Conservation (phyloP, 2,329 filamentous ascomycete genomes). For the Colletotrichum lindemuthianum region DNA sequence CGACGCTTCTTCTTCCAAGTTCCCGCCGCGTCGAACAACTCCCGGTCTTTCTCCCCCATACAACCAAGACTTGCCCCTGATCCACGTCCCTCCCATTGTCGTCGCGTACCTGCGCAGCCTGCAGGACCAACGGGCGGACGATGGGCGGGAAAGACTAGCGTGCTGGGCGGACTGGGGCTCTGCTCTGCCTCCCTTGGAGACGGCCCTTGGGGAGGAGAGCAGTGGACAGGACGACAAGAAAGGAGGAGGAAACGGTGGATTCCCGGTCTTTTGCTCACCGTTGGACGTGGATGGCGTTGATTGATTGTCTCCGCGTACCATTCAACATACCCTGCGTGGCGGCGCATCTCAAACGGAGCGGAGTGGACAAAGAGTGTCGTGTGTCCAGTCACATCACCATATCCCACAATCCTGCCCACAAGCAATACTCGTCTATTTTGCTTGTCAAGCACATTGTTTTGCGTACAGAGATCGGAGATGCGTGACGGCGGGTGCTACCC, state of each 20-base stretch:
- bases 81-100: not conserved
- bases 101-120: slow-evolving; percentile 17
- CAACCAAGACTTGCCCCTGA: slow-evolving; percentile 3
- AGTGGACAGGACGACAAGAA: not conserved
- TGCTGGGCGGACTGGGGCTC: slow-evolving; percentile 24
- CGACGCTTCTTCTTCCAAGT: no score
- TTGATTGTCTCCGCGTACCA: slow-evolving; percentile 8
- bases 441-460: no score
- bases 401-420: no score
- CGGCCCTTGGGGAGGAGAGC: not conserved
- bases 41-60: not conserved
- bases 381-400: not conserved
- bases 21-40: not conserved
- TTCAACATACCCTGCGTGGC: slow-evolving; percentile 17
- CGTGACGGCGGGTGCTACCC: no score
- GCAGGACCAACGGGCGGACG: slow-evolving; percentile 12
- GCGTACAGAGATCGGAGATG: no score
- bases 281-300: not conserved
- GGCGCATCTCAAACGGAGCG: slow-evolving; percentile 10
- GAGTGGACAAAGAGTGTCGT: not conserved
- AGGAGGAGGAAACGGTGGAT: not conserved
- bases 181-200: not conserved
- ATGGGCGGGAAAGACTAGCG: slow-evolving; percentile 12
- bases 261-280: not conserved
- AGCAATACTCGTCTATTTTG: no score